Conservation (phyloP, 2,329 filamentous ascomycete genomes). For the Ceratocystiopsis minuta region DNA sequence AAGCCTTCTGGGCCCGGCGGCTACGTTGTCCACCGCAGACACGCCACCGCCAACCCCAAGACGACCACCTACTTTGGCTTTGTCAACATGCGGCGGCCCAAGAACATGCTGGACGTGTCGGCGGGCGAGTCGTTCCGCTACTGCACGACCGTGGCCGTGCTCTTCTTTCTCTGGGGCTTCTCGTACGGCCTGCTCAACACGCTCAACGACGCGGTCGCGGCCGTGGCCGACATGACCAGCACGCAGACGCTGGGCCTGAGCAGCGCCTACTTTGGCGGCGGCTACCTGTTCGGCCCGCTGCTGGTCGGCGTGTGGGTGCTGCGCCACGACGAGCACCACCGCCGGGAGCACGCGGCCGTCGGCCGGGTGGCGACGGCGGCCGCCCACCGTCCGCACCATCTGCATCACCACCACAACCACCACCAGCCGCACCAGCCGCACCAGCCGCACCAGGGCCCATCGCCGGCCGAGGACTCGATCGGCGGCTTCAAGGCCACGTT, state of each 20-base stretch:
- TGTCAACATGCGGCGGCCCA: slow-evolving; percentile 50
- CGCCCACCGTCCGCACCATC: slow-evolving; percentile 24
- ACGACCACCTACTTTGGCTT: slow-evolving; percentile 54
- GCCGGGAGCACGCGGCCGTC: too few species aligned
- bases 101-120: slow-evolving; percentile 51
- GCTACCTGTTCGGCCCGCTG: slow-evolving; percentile 18
- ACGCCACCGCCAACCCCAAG: background rate
- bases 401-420: slow-evolving; percentile 6
- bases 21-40: too few species aligned
- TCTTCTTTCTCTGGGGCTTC: slow-evolving; percentile 21
- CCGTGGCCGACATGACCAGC: slow-evolving; percentile 24
- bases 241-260: slow-evolving; percentile 29
- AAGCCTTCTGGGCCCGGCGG: slow-evolving; percentile 8
- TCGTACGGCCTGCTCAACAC: slow-evolving; percentile 22
- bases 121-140: slow-evolving; percentile 14
- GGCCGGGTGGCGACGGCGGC: too few species aligned
- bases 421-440: too few species aligned
- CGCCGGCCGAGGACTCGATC: too few species aligned
- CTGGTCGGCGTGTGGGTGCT: slow-evolving; percentile 33
- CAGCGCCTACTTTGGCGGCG: slow-evolving; percentile 32
- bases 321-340: slow-evolving; percentile 24
- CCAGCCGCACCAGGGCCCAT: too few species aligned
- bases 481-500: slow-evolving; percentile 49
- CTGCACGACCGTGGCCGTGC: slow-evolving; percentile 16
- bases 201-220: slow-evolving; percentile 32